Evolutionary conservation across 768 basidiomycete species (phyloP).

Genomic region (Ramaria sp.): DNA sequence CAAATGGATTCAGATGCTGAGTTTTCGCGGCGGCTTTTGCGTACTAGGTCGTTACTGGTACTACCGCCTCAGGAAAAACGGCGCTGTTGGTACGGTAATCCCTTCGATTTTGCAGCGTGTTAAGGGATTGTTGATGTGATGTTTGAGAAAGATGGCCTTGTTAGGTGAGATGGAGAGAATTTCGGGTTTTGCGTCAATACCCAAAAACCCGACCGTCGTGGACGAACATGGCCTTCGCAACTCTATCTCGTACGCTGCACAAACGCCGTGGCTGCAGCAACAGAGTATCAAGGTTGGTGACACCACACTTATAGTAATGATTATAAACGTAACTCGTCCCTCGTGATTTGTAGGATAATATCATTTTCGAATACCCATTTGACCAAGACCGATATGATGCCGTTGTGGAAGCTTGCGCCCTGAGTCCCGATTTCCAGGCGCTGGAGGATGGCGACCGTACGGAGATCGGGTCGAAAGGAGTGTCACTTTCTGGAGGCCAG

Average conservation of each 20-base stretch:
- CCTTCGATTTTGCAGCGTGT: no score
- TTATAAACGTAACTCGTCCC: background rate
- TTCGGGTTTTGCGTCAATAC: slow-evolving; percentile 11
- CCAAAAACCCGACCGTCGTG: slow-evolving; percentile 20
- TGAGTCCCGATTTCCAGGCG: slow-evolving; percentile 69
- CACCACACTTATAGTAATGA: background rate
- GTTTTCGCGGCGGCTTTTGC: background rate
- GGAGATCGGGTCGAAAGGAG: slow-evolving; percentile 72
- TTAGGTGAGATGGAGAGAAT: slow-evolving; percentile 17
- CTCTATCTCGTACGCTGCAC: slow-evolving; percentile 60
- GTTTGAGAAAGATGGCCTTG: slow-evolving; percentile 4
- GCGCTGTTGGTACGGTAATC: slow-evolving; percentile 12
- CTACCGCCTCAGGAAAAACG: slow-evolving; percentile 26
- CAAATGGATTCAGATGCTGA: background rate
- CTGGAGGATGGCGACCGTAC: slow-evolving; percentile 82
- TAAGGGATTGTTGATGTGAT: no score
- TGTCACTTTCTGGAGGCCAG: slow-evolving; percentile 73
- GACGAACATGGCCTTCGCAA: slow-evolving; percentile 24
- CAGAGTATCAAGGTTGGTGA: slow-evolving; percentile 48
- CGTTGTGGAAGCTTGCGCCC: slow-evolving; percentile 78
- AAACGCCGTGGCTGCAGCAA: slow-evolving; percentile 60
- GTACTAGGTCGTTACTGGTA: slow-evolving; percentile 24
- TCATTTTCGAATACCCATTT: slow-evolving; percentile 18
- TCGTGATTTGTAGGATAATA: slow-evolving; percentile 5
- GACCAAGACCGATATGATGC: slow-evolving; percentile 64